A percentile compares a stretch with the other conserved stretches of the same genome.
Evolutionary conservation across 371 early-diverging fungal genomes (phyloP).

Genomic region (Rhizomucor miehei): DNA sequence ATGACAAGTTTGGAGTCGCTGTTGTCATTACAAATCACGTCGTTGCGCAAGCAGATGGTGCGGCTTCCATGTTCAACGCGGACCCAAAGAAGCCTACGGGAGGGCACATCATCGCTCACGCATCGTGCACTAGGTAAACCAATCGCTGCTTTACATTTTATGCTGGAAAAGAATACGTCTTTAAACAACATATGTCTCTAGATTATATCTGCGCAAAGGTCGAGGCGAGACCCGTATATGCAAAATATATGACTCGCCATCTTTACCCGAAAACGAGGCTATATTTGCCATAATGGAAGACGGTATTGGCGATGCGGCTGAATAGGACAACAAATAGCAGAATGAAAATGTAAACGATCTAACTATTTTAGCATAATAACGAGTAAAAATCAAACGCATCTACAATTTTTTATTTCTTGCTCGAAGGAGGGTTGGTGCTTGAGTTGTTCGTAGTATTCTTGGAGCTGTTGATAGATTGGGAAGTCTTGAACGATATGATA

Average conservation of each 20-base stretch:
- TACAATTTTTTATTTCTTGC: no score
- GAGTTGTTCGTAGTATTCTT: constrained; percentile 1
- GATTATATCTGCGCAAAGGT: constrained; percentile 82
- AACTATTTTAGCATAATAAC: no score
- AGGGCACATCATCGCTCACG: constrained; percentile 98
- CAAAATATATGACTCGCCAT: constrained; percentile 90
- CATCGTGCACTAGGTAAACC: constrained; percentile 72
- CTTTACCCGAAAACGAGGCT: constrained; percentile 77
- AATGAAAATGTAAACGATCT: no score
- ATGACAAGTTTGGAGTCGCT: constrained; percentile 33
- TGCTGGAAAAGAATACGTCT: neutral
- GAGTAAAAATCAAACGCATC: no score
- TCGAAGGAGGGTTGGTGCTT: neutral
- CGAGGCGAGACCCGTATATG: constrained; percentile 81
- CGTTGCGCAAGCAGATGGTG: constrained; percentile 97
- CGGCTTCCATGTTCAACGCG: constrained; percentile 83
- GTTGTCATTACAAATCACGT: constrained; percentile 98
- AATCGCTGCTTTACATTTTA: no score
- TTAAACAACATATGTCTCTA: constrained; percentile 1
- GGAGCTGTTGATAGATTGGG: constrained; percentile 26
- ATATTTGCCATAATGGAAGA: constrained; percentile 65
- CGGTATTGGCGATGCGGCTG: constrained; percentile 54
- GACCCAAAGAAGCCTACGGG: constrained; percentile 99
- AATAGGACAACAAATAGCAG: no score
- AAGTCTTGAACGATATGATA: constrained; percentile 63